Evolutionary conservation across 2,329 filamentous ascomycete genomes (phyloP), one percentile per base, ranked within the genome.

Genomic region (Albophoma yamanashiensis): DNA sequence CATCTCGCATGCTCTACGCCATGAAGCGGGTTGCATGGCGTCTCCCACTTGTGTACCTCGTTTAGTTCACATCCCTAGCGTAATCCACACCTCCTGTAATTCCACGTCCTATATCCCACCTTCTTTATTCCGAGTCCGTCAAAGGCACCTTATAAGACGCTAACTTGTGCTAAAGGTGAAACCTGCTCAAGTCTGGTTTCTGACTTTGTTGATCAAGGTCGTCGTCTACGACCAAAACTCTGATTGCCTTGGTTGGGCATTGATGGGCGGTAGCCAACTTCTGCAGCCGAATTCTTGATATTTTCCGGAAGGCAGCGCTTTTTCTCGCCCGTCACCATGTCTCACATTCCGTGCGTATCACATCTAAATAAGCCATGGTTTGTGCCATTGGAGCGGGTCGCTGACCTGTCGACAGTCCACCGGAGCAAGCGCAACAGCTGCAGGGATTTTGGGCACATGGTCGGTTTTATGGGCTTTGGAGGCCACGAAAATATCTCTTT

Each of bases 401-500:
- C 45, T 50, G 12, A 50, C 25, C 20, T 17, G 45, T 50, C 5
- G 25, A 50, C 45, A 50, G 45, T 50, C 45, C 9, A 12, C 12
- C 45, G 4, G 50, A 50, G 14, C 15, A 31, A 15, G 15, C 31
- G 27, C 57, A 43, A 39, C 22, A 31, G 27, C 38, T 56, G 20
- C 65, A 68, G 59, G 72, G 71, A 1, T 70, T 67, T 59, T 74
- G 71, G 67, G 87, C 89, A 70, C 87, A 92, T 73, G 87, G 84
- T 25, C 82, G 89, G 59, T 78, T 78, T 63, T 93, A 91, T 70
- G 86, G 89, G 69, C 82, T 81, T 34, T 91, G 80, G 72, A 81
- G 82, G 63, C 82, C 77, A 66, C 87, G 86, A 59, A 84, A 87
- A 66, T 93, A 93, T 71, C 79, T 90, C 74, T 84, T 89, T 63